Evolutionary conservation across 345 rosid genomes (phyloP), one percentile per base, ranked within the genome.

Genomic region (Psidium friedrichsthalianum): DNA sequence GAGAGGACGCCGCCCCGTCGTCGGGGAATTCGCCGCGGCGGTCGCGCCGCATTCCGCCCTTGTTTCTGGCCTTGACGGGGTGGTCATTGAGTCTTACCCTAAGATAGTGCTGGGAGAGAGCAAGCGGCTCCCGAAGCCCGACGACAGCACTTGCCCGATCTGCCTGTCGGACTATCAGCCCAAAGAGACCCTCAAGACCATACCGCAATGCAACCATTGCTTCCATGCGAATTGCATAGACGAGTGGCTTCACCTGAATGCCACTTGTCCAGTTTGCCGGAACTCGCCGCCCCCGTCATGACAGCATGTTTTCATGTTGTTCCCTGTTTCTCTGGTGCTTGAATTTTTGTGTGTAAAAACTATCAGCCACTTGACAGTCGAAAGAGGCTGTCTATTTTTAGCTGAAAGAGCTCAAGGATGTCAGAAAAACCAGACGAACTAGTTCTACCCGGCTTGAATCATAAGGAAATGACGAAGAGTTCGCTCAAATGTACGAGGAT

Each of bases 61-160:
- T 0, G 3, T 88, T 16, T 22, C 53, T 29, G 96, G 98, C 6
- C 86, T 95, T 0, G 95, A 94, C 49, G 90, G 69, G 25, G 81
- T 87, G 2, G 91, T 92, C 1, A 90, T 95, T 29, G 94, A 94
- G 21, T 94, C 96, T 1, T 94, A 90, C 78, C 95, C 95, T 3
- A 95, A 90, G 69, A 88, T 90, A 36, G 90, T 89, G 3, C 86
- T 91, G 0, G 92, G 92, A 0, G 90, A 92, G 86, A 92, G 94
- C 88, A 76, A 88, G 47, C 82, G 94, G 4, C 85, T 91, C 87
- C 91, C 94, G 2, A 90, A 90, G 42, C 90, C 88, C 0, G 90
- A 90, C 3, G 93, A 90, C 56, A 87, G 25, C 85, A 86, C 86
- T 11, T 91, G 94, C 83, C 36, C 92, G 2, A 92, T 92, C 5